Evolutionary conservation across 2,329 filamentous ascomycete genomes (phyloP).

Genomic region (Diaporthe citri): DNA sequence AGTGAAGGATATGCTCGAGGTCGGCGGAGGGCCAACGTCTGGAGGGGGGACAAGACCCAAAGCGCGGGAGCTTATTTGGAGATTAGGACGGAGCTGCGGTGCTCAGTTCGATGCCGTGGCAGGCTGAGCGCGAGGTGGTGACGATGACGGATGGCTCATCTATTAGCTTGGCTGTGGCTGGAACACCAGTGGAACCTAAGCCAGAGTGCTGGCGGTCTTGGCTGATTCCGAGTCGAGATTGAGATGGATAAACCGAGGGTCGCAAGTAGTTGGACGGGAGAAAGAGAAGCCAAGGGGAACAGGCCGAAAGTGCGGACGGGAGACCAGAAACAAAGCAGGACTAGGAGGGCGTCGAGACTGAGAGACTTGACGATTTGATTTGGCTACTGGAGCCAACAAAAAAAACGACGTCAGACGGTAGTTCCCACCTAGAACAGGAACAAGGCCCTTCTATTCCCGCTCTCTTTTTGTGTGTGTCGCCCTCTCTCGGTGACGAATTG

Average conservation of each 20-base stretch:
- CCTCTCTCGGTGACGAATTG: background rate
- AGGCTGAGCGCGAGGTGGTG: conserved; percentile 16
- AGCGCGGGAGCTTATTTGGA: conserved; percentile 29
- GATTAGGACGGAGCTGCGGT: conserved; percentile 2
- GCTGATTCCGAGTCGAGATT: conserved; percentile 21
- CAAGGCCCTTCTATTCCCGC: background rate
- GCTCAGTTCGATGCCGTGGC: background rate
- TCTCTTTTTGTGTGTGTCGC: background rate
- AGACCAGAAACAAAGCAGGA: background rate
- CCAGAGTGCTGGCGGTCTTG: conserved; percentile 23
- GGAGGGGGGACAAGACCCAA: conserved; percentile 15
- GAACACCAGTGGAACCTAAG: conserved; percentile 35
- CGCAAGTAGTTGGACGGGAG: background rate
- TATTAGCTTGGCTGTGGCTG: conserved; percentile 34
- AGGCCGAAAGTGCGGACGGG: background rate
- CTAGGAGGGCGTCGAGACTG: background rate
- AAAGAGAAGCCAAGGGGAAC: background rate
- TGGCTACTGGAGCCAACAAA: background rate
- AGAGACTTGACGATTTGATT: background rate
- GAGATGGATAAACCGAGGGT: conserved; percentile 4
- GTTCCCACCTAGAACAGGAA: background rate
- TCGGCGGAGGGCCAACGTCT: background rate
- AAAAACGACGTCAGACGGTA: conserved; percentile 8
- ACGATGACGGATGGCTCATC: conserved; percentile 35
- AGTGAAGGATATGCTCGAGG: conserved; percentile 10